These are phyloP conservation scores for Blepharisma japonicum DNA, from an alignment of 73 alveolate species.

Conservation along the genomic window DNA sequence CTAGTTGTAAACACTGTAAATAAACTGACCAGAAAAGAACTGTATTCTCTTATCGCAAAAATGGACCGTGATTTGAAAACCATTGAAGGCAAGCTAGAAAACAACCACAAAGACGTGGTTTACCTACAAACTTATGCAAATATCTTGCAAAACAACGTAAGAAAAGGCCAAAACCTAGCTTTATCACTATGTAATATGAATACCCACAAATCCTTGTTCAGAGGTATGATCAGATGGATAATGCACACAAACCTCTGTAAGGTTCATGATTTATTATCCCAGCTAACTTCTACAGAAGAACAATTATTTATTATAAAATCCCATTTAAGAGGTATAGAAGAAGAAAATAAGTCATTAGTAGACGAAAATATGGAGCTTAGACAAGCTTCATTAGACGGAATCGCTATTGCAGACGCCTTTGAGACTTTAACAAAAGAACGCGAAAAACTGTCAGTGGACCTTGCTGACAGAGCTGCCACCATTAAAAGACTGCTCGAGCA, in stretches of 20 bases:
- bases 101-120: slow-evolving; percentile 29
- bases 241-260: slow-evolving; percentile 3
- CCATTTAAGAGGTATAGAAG: slow-evolving; percentile 32
- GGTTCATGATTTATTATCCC: slow-evolving; percentile 16
- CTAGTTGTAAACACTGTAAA: slow-evolving; percentile 8
- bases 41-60: slow-evolving; percentile 31
- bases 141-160: slow-evolving; percentile 30
- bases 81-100: slow-evolving; percentile 34
- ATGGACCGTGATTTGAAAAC: slow-evolving; percentile 31
- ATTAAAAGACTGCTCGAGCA: slow-evolving; percentile 64
- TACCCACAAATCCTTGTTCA: slow-evolving; percentile 26
- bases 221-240: slow-evolving; percentile 30
- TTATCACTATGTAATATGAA: slow-evolving; percentile 29
- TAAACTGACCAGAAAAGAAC: slow-evolving; percentile 34
- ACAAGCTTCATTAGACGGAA: slow-evolving; percentile 69
- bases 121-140: slow-evolving; percentile 38
- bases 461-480: slow-evolving; percentile 51
- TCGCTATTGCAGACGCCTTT: slow-evolving; percentile 72
- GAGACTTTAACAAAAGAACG: slow-evolving; percentile 61
- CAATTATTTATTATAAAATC: slow-evolving; percentile 26
- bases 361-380: slow-evolving; percentile 62
- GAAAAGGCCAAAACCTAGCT: slow-evolving; percentile 41
- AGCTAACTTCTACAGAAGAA: slow-evolving; percentile 33
- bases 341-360: slow-evolving; percentile 37
- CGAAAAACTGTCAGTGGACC: slow-evolving; percentile 53